These are phyloP conservation scores for Kodamaea plutei DNA, from an alignment of 1,139 yeast species.

Conservation along the genomic window DNA sequence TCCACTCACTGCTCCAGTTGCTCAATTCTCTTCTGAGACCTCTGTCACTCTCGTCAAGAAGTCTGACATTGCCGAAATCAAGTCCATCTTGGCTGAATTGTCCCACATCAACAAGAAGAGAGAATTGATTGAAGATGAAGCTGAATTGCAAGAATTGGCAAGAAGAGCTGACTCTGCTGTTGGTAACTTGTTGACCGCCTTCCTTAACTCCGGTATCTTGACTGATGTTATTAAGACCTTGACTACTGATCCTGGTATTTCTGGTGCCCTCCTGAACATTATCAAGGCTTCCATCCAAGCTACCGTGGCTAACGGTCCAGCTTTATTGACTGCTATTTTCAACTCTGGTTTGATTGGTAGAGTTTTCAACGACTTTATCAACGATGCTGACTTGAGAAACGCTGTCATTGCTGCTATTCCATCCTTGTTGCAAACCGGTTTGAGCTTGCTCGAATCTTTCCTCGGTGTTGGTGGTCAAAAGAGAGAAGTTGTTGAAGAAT, in stretches of 20 bases:
- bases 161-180: slow-evolving; percentile 40
- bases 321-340: slow-evolving; percentile 41
- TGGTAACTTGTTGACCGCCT: slow-evolving; percentile 35
- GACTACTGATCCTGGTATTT: slow-evolving; percentile 30
- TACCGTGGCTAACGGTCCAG: slow-evolving; percentile 40
- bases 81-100: slow-evolving; percentile 33
- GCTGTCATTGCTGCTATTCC: slow-evolving; percentile 36
- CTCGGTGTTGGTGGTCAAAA: slow-evolving; percentile 12
- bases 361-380: slow-evolving; percentile 30
- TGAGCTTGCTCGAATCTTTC: slow-evolving; percentile 25
- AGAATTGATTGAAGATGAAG: slow-evolving; percentile 24
- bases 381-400: slow-evolving; percentile 32
- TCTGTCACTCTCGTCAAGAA: slow-evolving; percentile 31
- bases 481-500: slow-evolving; percentile 18
- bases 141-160: slow-evolving; percentile 24
- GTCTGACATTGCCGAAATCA: slow-evolving; percentile 33
- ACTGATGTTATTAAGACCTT: slow-evolving; percentile 35
- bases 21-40: slow-evolving; percentile 14
- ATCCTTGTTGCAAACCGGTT: slow-evolving; percentile 30
- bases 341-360: slow-evolving; percentile 40
- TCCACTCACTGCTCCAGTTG: slow-evolving; percentile 29
- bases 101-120: slow-evolving; percentile 31
- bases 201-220: slow-evolving; percentile 38
- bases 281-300: slow-evolving; percentile 32
- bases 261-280: slow-evolving; percentile 23